Base-by-base conservation (phyloP, 2,329 filamentous ascomycete species). In the Pseudogymnoascus sp. region DNA sequence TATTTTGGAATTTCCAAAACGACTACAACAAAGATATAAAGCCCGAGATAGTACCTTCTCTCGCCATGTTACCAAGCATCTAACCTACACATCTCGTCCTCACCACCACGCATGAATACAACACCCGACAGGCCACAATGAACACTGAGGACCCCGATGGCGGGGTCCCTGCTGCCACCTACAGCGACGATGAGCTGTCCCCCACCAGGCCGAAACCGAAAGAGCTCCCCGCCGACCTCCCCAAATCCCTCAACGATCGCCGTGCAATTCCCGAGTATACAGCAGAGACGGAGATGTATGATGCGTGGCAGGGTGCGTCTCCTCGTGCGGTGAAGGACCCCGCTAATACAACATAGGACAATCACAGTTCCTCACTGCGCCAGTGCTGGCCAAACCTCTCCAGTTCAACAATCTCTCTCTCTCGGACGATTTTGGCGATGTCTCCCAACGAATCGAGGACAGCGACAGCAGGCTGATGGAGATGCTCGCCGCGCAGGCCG, bases 401-500 rank as follows among this genome's bases (percentile, higher is more conserved):
- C 86, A 86, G 72, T 96, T 97, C 78, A 81, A 79, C 72, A 91
- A 90, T 73, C 84, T 97, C 45, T 86, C 91, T 10, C 82, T 97
- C 51, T 37, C 31, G 7, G 57, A 60, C 6, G 86, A 96, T 75
- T 89, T 91, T 74, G 89, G 90, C 72, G 86, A 88, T 66, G 83
- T 79, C 42, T 77, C 78, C 65, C 78, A 79, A 65, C 31, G 57
- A 40, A 34, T 37, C 2, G 37, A 40, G 18, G 90, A 96, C 71
- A 96, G 89, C 75, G 95, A 97, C 73, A 85, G 87, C 51, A 85
- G 93, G 66, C 80, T 97, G 63, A 93, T 96, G 83, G 91, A 96
- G 77, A 97, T 97, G 93, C 83, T 97, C 63, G 92, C 93, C 45
- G 90, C 91, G 42, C 93, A 97, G 75, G 91, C 92, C n/a, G 90